Percentiles rank a stretch among this genome's conserved stretches.
Evolutionary conservation across 2,329 filamentous ascomycete genomes (phyloP).

Genomic region (Aureobasidium sp.): DNA sequence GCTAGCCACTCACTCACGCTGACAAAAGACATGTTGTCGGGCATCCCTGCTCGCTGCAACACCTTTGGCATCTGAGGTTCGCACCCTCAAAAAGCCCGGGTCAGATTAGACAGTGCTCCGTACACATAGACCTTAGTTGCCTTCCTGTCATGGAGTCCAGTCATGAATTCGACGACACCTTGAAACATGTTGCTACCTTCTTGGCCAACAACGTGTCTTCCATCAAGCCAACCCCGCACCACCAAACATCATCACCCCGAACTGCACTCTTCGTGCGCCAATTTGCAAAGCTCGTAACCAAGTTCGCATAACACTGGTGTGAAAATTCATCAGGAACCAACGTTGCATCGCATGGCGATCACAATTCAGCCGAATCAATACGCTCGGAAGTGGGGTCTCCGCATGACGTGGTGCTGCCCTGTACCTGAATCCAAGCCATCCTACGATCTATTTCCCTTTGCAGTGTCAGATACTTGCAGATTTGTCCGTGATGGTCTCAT

Average conservation of each 20-base stretch:
- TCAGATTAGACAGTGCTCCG: too few species aligned
- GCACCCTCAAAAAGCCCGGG: too few species aligned
- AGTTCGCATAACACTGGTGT: conserved; percentile 1
- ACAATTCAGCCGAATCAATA: conserved; percentile 7
- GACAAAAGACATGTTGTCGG: too few species aligned
- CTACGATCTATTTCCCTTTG: conserved; percentile 6
- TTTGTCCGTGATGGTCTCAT: conserved; percentile 1
- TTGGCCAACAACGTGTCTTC: too few species aligned
- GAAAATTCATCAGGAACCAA: neutral
- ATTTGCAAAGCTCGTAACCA: neutral
- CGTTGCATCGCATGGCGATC: neutral
- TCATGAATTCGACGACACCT: too few species aligned
- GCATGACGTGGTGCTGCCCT: conserved; percentile 5
- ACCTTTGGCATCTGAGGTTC: too few species aligned
- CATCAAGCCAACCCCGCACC: neutral
- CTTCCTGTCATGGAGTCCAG: too few species aligned
- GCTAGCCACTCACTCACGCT: neutral
- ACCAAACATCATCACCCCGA: neutral
- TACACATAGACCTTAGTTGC: too few species aligned
- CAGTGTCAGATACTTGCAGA: neutral
- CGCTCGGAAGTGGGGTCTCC: conserved; percentile 10
- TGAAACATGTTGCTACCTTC: too few species aligned
- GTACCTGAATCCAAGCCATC: conserved; percentile 11
- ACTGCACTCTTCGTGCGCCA: conserved; percentile 2
- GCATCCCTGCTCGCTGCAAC: too few species aligned